Evolutionary conservation across 1,139 yeast species (phyloP), one percentile per base, ranked within the genome.

Genomic region (Lodderomyces margitis): DNA sequence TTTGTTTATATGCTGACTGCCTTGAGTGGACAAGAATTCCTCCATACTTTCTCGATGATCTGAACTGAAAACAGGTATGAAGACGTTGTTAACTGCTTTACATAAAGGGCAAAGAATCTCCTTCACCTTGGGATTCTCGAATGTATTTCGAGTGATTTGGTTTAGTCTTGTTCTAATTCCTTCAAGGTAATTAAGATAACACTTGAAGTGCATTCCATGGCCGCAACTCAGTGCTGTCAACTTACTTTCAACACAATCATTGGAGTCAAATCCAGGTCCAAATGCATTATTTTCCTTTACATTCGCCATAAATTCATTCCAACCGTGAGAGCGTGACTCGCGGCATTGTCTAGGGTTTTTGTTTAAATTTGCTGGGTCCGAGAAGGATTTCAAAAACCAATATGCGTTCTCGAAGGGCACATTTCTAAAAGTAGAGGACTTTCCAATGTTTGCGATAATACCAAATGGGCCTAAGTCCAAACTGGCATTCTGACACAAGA

Each of bases 51-150:
- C 9, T 11, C 10, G 15, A 4, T 5, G 11, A 14, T 15, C 16
- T 0, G 66, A 49, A 68, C 80, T 81, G 39, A 82, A 59, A 2
- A 85, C 70, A 1, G 98, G 98, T 38, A 91, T 63, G 56, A 92
- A 88, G 48, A 84, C 74, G 56, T 92, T 92, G 56, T 86, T 87
- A 41, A 92, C 68, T 0, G 96, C 84, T 47, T 88, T 87, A 67
- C 98, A 92, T 36, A 92, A 73, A 0, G 98, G 98, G 56, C 98
- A 92, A 28, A 87, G 65, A 51, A 87, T 85, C 53, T 91, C 95
- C 12, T 80, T 78, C 44, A 79, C 79, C 14, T 80, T 81, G 3
- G 75, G 66, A 49, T 85, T 81, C 48, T 85, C 95, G 0, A 97
- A 95, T 5, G 83, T 71, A 44, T 89, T 87, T 57, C 95, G 70